Conservation (phyloP, 495 filamentous ascomycete genomes). For the Achaetomiella virescens region DNA sequence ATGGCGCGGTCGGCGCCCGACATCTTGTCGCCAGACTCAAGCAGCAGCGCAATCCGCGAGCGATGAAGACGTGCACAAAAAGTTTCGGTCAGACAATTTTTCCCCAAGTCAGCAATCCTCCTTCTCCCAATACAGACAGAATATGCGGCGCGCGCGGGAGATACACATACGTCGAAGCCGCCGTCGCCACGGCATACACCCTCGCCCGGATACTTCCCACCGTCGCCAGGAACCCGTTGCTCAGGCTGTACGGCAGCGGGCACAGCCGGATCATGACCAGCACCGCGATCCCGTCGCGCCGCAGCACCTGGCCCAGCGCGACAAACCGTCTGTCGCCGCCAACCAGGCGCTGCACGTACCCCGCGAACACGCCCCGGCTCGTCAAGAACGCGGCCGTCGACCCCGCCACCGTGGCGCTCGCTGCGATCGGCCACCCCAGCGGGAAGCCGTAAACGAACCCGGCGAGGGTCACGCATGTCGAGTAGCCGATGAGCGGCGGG, state of each 20-base stretch:
- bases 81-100: slow-evolving; percentile 54
- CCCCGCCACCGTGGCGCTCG: slow-evolving; percentile 70
- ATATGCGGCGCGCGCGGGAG: too few species aligned
- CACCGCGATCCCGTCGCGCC: slow-evolving; percentile 81
- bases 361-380: slow-evolving; percentile 68
- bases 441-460: slow-evolving; percentile 95
- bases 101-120: background rate
- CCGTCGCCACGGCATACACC: slow-evolving; percentile 75
- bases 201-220: slow-evolving; percentile 77
- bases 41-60: slow-evolving; percentile 62
- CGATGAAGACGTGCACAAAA: slow-evolving; percentile 89
- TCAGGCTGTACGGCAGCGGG: slow-evolving; percentile 88
- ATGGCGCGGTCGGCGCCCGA: slow-evolving; percentile 58
- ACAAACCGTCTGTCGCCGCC: slow-evolving; percentile 70
- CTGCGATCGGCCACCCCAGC: slow-evolving; percentile 81
- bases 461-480: slow-evolving; percentile 72
- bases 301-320: slow-evolving; percentile 53
- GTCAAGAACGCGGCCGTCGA: slow-evolving; percentile 71
- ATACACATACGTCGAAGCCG: slow-evolving; percentile 43
- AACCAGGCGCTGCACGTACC: slow-evolving; percentile 72
- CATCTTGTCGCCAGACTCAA: slow-evolving; percentile 58
- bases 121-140: background rate
- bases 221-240: slow-evolving; percentile 89
- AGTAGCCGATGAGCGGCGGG: slow-evolving; percentile 88
- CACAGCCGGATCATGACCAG: slow-evolving; percentile 91